phyloP scores from a whole-genome alignment of 306 rosid genomes.

The Macrotyloma uniflorum region DNA sequence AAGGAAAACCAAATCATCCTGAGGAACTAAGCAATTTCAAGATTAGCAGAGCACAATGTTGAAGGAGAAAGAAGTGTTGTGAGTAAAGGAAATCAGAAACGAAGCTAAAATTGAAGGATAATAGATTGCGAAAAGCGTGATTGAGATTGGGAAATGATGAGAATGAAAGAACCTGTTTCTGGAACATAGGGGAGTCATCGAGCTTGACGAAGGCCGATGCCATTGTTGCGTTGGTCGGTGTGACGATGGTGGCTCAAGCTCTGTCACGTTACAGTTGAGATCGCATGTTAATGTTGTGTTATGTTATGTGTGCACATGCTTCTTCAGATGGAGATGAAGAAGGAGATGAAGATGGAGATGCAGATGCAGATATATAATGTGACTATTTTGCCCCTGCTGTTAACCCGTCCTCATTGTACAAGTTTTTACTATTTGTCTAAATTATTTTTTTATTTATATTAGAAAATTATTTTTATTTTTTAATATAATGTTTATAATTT shows the following conservation, averaged over 20 bases:
- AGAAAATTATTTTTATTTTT: no score
- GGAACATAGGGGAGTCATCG: constrained; percentile 98
- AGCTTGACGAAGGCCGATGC: constrained; percentile 84
- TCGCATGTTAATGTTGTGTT: constrained; percentile 8
- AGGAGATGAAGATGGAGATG: not conserved
- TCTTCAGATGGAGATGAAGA: not conserved
- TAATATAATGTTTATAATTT: no score
- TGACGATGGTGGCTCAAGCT: constrained; percentile 1
- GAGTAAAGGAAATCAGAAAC: not conserved
- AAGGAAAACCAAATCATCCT: not conserved
- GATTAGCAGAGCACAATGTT: not conserved
- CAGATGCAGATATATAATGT: not conserved
- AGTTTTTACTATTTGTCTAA: no score
- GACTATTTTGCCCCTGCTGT: constrained; percentile 35
- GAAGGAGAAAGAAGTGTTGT: not conserved
- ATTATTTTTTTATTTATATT: no score
- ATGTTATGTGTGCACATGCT: not conserved
- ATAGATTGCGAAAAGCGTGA: not conserved
- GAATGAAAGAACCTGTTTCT: constrained; percentile 68
- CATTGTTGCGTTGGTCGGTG: constrained; percentile 45
- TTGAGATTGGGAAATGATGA: not conserved
- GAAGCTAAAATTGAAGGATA: not conserved
- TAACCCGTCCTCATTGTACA: not conserved
- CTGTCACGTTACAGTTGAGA: constrained; percentile 1
- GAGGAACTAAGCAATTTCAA: not conserved